Evolutionary conservation across 2,329 filamentous ascomycete genomes (phyloP).

Genomic region (Colletotrichum lini): DNA sequence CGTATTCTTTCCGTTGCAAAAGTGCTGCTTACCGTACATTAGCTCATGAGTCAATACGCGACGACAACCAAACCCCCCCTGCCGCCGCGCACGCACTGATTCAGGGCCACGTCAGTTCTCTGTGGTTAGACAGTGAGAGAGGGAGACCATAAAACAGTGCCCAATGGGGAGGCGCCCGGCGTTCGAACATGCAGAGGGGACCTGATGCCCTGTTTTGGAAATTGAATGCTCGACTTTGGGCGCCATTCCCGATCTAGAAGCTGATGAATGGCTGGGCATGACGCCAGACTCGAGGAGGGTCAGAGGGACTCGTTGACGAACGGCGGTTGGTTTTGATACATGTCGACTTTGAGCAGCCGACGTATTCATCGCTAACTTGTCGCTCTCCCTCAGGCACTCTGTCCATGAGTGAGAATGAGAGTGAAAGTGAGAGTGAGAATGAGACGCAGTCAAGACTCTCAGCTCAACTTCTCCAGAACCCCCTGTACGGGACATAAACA

Average conservation of each 20-base stretch:
- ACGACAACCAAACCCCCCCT: neutral
- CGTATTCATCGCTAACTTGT: neutral
- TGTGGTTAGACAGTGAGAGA: no score
- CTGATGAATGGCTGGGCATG: neutral
- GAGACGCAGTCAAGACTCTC: neutral
- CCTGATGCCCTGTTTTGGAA: slow-evolving; percentile 2
- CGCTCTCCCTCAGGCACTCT: neutral
- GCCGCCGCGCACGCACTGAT: neutral
- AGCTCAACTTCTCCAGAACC: no score
- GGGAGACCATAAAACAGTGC: neutral
- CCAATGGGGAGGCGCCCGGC: slow-evolving; percentile 30
- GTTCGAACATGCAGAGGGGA: slow-evolving; percentile 26
- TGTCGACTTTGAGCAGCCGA: neutral
- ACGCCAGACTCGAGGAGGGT: neutral
- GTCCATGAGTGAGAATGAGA: neutral
- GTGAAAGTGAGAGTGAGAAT: no score
- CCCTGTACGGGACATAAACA: no score
- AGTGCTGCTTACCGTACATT: neutral
- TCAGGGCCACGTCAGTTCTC: neutral
- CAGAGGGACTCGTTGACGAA: neutral
- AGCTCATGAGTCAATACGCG: neutral
- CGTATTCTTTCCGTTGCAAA: neutral
- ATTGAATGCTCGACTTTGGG: neutral
- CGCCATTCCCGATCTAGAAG: neutral
- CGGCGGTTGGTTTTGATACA: neutral